These are phyloP conservation scores for Abortiporus biennis DNA, from an alignment of 1,284 basidiomycete genomes.

Conservation along the genomic window DNA sequence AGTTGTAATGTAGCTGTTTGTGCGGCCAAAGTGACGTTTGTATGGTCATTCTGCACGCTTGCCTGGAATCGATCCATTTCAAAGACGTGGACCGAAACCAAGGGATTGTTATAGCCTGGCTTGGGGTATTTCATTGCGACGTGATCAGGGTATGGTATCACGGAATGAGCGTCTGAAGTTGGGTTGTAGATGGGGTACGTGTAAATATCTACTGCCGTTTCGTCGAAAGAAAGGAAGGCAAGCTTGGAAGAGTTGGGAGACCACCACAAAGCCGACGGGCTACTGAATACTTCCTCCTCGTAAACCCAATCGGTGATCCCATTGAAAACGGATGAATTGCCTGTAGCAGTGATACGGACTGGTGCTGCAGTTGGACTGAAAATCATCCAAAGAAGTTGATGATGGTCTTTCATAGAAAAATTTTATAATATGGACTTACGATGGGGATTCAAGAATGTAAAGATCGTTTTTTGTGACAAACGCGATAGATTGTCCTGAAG, in stretches of 20 bases:
- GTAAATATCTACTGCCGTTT: conserved; percentile 83
- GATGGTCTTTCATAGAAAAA: conserved; percentile 3
- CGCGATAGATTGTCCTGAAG: conserved; percentile 75
- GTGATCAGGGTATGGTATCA: conserved; percentile 75
- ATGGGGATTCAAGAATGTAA: conserved; percentile 65
- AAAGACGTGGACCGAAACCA: conserved; percentile 82
- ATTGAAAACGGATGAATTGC: conserved; percentile 83
- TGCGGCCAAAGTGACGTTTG: conserved; percentile 25
- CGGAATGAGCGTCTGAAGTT: conserved; percentile 54
- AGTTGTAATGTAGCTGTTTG: conserved; percentile 49
- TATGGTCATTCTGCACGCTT: conserved; percentile 21
- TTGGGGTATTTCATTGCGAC: conserved; percentile 87
- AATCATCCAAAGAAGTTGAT: not conserved
- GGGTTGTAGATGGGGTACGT: conserved; percentile 91
- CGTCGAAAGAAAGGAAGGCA: conserved; percentile 86
- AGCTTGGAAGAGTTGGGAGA: conserved; percentile 77
- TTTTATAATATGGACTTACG: conserved; percentile 31
- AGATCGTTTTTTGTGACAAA: conserved; percentile 83
- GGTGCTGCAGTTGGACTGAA: conserved; percentile 35
- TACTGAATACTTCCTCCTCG: conserved; percentile 85
- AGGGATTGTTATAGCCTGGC: conserved; percentile 88
- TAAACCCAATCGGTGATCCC: conserved; percentile 98
- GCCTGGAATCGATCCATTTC: conserved; percentile 49
- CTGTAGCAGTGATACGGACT: conserved; percentile 80
- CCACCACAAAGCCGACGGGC: conserved; percentile 86